Percentiles rank a stretch among this genome's conserved stretches.
Evolutionary conservation across 1,284 basidiomycete species (phyloP).

Genomic region (Amylostereum areolatum): DNA sequence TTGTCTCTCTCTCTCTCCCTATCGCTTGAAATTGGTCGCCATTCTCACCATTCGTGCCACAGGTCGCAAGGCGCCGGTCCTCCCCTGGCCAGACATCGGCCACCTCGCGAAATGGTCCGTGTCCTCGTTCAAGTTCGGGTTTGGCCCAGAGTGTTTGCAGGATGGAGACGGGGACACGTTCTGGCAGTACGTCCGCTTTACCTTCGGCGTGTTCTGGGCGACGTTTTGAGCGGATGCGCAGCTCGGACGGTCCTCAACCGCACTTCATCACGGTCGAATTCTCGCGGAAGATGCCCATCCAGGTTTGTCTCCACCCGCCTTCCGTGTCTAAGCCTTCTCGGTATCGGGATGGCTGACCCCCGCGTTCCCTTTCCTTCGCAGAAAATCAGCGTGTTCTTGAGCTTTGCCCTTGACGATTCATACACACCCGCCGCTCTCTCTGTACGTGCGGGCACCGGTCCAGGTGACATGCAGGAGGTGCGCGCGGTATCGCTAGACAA

Average conservation of each 20-base stretch:
- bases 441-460: slow-evolving; percentile 88
- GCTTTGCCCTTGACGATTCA: slow-evolving; percentile 87
- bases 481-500: slow-evolving; percentile 81
- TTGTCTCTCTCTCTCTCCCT: not conserved
- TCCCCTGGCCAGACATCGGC: slow-evolving; percentile 77
- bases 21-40: not conserved
- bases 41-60: not conserved
- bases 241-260: slow-evolving; percentile 96
- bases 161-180: slow-evolving; percentile 90
- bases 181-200: slow-evolving; percentile 80
- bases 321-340: no score
- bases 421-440: slow-evolving; percentile 93
- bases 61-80: slow-evolving; percentile 39
- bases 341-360: no score
- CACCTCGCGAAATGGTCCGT: slow-evolving; percentile 92
- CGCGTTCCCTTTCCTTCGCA: slow-evolving; percentile 24
- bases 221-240: slow-evolving; percentile 27
- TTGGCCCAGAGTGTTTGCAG: slow-evolving; percentile 87
- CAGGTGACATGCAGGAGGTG: slow-evolving; percentile 89
- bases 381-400: slow-evolving; percentile 91
- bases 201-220: not conserved
- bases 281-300: slow-evolving; percentile 83
- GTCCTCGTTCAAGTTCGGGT: slow-evolving; percentile 94
- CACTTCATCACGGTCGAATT: slow-evolving; percentile 96
- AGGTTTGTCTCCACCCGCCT: slow-evolving; percentile 39